phyloP scores from a whole-genome alignment of 371 early-diverging fungal species.

The Globomyces sp. region DNA sequence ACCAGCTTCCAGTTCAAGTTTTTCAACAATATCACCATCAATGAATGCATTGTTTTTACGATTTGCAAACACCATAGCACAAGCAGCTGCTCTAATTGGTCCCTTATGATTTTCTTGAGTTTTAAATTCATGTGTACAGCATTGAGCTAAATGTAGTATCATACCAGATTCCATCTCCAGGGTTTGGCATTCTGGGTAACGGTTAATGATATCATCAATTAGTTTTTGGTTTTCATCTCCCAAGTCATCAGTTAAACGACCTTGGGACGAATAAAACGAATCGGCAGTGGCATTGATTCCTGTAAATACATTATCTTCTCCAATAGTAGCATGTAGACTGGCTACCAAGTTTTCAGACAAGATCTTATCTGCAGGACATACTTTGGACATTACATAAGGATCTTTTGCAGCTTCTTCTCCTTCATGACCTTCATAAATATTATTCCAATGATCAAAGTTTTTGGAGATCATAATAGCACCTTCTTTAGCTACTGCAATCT shows the following conservation, averaged over 20 bases:
- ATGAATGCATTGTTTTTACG: slow-evolving; percentile 73
- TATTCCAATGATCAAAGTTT: slow-evolving; percentile 68
- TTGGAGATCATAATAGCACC: slow-evolving; percentile 72
- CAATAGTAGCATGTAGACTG: slow-evolving; percentile 22
- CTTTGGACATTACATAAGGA: slow-evolving; percentile 69
- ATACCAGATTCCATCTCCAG: slow-evolving; percentile 92
- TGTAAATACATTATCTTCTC: slow-evolving; percentile 57
- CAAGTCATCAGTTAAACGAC: slow-evolving; percentile 72
- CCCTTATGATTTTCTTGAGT: slow-evolving; percentile 1
- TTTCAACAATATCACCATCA: slow-evolving; percentile 57
- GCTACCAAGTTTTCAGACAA: slow-evolving; percentile 43
- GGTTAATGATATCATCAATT: slow-evolving; percentile 45
- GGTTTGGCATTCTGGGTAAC: slow-evolving; percentile 64
- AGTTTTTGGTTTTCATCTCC: slow-evolving; percentile 74
- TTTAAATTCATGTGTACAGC: slow-evolving; percentile 19
- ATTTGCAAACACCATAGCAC: slow-evolving; percentile 85
- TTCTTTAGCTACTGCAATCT: slow-evolving; percentile 67
- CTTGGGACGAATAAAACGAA: slow-evolving; percentile 91
- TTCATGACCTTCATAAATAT: slow-evolving; percentile 4
- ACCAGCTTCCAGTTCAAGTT: slow-evolving; percentile 65
- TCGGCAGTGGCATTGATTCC: slow-evolving; percentile 86
- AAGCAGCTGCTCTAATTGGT: slow-evolving; percentile 71
- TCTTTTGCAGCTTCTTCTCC: slow-evolving; percentile 11
- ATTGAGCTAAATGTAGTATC: slow-evolving; percentile 78
- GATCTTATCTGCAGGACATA: slow-evolving; percentile 58